Conservation (phyloP, 768 basidiomycete genomes). For the Podaxis carcinomalis region DNA sequence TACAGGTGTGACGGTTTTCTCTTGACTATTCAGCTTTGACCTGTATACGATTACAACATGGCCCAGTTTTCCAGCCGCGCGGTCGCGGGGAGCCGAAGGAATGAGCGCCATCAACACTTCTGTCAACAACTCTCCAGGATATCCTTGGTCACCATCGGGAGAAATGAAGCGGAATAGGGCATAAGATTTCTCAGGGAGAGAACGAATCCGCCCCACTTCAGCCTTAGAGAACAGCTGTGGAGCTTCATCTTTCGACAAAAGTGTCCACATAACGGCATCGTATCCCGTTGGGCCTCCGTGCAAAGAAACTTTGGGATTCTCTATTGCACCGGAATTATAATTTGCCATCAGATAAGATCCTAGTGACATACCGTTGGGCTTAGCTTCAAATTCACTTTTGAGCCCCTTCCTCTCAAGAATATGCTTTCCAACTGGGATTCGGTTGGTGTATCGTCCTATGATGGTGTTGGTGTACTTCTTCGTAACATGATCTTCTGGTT, state of each 20-base stretch:
- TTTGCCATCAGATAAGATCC: background rate
- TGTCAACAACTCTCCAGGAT: constrained; percentile 53
- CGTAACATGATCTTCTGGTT: constrained; percentile 48
- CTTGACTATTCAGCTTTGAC: constrained; percentile 51
- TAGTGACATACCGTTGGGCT: constrained; percentile 31
- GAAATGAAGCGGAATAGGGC: constrained; percentile 57
- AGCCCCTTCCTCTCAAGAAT: constrained; percentile 49
- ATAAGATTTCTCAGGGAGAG: constrained; percentile 26
- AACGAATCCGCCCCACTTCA: constrained; percentile 43
- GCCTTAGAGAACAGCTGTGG: constrained; percentile 52
- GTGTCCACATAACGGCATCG: constrained; percentile 52
- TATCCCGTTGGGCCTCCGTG: constrained; percentile 71
- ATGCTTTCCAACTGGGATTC: constrained; percentile 59
- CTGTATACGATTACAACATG: constrained; percentile 66
- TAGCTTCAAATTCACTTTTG: constrained; percentile 40
- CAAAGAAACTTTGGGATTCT: constrained; percentile 54
- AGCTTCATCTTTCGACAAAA: constrained; percentile 32
- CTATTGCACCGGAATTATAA: constrained; percentile 21
- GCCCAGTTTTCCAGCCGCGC: constrained; percentile 38
- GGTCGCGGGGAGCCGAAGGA: constrained; percentile 22
- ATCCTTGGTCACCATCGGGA: constrained; percentile 68
- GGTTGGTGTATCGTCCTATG: constrained; percentile 70
- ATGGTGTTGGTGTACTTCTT: constrained; percentile 73
- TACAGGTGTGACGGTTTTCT: constrained; percentile 57
- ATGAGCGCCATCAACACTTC: constrained; percentile 54